These are phyloP conservation scores for Mimosa bimucronata DNA, from an alignment of 306 rosid species.

Conservation along the genomic window DNA sequence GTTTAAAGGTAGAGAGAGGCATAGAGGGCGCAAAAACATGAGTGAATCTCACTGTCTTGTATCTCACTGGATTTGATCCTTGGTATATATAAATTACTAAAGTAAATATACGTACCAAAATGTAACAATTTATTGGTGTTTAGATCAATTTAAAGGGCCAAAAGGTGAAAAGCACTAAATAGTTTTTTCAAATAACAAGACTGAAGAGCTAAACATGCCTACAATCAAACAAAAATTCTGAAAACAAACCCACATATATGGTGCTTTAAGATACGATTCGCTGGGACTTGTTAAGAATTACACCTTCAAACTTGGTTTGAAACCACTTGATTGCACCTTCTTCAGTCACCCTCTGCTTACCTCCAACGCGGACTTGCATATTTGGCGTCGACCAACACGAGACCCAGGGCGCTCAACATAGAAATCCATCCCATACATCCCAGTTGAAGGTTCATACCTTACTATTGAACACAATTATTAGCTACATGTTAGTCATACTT, in stretches of 20 bases:
- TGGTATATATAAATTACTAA: too few relatives aligned
- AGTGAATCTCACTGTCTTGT: neutral
- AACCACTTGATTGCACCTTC: slow-evolving; percentile 42
- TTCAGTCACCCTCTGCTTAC: slow-evolving; percentile 63
- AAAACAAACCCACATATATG: slow-evolving; percentile 10
- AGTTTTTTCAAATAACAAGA: neutral
- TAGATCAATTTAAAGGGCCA: too few relatives aligned
- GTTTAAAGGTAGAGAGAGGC: neutral
- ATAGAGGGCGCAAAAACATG: neutral
- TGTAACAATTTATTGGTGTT: neutral
- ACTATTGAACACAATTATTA: neutral
- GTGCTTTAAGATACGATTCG: slow-evolving; percentile 28
- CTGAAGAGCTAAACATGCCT: slow-evolving; percentile 4
- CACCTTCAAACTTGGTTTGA: slow-evolving; percentile 52
- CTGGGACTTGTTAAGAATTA: slow-evolving; percentile 67
- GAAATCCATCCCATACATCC: slow-evolving; percentile 75
- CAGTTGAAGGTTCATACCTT: slow-evolving; percentile 67
- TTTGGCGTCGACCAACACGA: slow-evolving; percentile 60
- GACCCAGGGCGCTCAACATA: slow-evolving; percentile 60
- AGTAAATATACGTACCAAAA: too few relatives aligned
- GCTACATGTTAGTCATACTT: slow-evolving; percentile 1
- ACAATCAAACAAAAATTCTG: slow-evolving; percentile 27
- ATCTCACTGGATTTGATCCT: neutral
- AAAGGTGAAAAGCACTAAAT: neutral
- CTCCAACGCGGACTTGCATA: slow-evolving; percentile 63